Conservation (phyloP, 2,329 filamentous ascomycete species). For the Cladosporium sp. region DNA sequence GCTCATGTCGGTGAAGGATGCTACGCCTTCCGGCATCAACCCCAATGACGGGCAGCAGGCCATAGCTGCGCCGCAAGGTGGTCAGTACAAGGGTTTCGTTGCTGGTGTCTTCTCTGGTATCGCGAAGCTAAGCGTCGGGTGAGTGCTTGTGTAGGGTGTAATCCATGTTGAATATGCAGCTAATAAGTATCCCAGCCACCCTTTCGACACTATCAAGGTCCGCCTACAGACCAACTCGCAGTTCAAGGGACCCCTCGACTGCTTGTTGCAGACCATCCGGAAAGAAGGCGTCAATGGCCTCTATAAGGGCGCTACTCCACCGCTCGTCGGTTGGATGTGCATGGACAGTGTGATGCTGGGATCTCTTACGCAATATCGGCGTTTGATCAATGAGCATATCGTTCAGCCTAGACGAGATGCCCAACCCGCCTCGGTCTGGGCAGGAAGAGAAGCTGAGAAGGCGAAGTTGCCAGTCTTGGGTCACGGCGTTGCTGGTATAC, state of each 20-base stretch:
- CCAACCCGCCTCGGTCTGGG: conserved; percentile 18
- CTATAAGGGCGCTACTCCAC: conserved; percentile 92
- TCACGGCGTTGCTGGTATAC: conserved; percentile 80
- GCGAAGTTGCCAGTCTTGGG: conserved; percentile 67
- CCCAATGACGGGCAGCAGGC: conserved; percentile 17
- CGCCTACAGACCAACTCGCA: conserved; percentile 74
- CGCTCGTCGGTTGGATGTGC: conserved; percentile 95
- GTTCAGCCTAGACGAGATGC: conserved; percentile 53
- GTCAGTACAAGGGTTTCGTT: conserved; percentile 56
- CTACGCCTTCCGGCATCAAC: conserved; percentile 18
- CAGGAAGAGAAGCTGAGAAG: conserved; percentile 31
- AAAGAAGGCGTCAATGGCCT: conserved; percentile 81
- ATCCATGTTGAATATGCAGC: not conserved
- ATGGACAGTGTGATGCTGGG: conserved; percentile 96
- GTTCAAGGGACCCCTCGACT: conserved; percentile 84
- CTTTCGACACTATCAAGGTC: conserved; percentile 96
- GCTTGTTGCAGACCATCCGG: conserved; percentile 75
- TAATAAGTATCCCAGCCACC: conserved; percentile 49
- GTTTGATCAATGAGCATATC: conserved; percentile 73
- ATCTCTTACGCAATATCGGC: conserved; percentile 84
- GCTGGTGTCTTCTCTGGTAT: conserved; percentile 95
- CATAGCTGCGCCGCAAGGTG: conserved; percentile 13
- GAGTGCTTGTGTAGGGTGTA: conserved; percentile 28
- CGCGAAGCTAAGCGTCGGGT: conserved; percentile 74
- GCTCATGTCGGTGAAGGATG: conserved; percentile 22